Percentiles rank a stretch among this genome's conserved stretches.
Evolutionary conservation across 306 rosid genomes (phyloP).

Genomic region (Cyamopsis tetragonoloba): DNA sequence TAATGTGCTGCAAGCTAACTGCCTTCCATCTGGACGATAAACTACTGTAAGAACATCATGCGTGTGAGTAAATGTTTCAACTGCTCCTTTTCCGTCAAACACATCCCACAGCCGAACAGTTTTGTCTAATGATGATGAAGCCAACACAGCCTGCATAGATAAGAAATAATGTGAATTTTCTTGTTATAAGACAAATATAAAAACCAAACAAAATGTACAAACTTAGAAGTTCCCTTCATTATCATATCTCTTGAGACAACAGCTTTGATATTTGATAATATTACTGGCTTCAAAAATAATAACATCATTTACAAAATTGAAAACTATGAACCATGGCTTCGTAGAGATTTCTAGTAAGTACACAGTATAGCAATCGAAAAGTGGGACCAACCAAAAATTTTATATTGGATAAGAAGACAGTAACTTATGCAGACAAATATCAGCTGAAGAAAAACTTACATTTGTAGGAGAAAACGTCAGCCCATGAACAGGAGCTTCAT

Average conservation of each 20-base stretch:
- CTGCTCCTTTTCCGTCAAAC: constrained; percentile 84
- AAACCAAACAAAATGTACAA: constrained; percentile 15
- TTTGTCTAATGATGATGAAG: constrained; percentile 95
- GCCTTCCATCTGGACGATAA: constrained; percentile 96
- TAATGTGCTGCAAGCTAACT: constrained; percentile 91
- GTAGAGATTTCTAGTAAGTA: background rate
- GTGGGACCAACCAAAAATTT: background rate
- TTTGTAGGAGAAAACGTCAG: constrained; percentile 85
- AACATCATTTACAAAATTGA: constrained; percentile 2
- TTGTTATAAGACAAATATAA: background rate
- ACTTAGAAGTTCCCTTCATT: background rate
- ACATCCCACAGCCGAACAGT: constrained; percentile 95
- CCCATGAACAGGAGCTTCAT: constrained; percentile 96
- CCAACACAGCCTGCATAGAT: constrained; percentile 58
- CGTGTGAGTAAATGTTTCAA: constrained; percentile 76
- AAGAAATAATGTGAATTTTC: constrained; percentile 13
- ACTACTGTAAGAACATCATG: constrained; percentile 88
- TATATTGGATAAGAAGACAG: constrained; percentile 4
- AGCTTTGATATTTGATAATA: background rate
- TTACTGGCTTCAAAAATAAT: background rate
- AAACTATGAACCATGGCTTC: background rate
- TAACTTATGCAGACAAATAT: background rate
- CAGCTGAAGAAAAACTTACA: constrained; percentile 50
- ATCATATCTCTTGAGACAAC: background rate
- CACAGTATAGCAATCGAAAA: constrained; percentile 5